Evolutionary conservation across 108 stramenopile species (phyloP).

Genomic region (Phaeodactylum tricornutum): DNA sequence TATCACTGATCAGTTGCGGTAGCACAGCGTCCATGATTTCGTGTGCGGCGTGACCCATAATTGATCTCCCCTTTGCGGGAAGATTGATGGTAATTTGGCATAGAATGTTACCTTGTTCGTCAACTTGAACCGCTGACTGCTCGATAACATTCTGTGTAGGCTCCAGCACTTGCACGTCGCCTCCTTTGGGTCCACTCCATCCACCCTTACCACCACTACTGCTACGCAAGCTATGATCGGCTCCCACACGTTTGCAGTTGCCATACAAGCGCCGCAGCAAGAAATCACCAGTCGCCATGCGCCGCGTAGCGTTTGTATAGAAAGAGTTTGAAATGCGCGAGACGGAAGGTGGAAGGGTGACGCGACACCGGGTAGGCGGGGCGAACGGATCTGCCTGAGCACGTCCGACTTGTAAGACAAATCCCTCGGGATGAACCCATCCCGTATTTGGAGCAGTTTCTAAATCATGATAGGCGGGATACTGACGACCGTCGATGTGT

Average conservation of each 20-base stretch:
- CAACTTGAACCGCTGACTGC: slow-evolving; percentile 68
- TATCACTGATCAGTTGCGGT: slow-evolving; percentile 49
- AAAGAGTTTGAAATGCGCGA: slow-evolving; percentile 68
- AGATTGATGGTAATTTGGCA: slow-evolving; percentile 89
- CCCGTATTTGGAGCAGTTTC: slow-evolving; percentile 49
- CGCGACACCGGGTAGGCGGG: slow-evolving; percentile 79
- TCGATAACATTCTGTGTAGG: slow-evolving; percentile 88
- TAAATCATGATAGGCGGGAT: slow-evolving; percentile 85
- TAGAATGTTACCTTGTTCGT: slow-evolving; percentile 48
- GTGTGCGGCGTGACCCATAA: slow-evolving; percentile 73
- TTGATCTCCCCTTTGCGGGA: slow-evolving; percentile 83
- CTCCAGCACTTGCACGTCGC: slow-evolving; percentile 79
- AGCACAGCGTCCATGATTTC: slow-evolving; percentile 63
- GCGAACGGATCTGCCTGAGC: slow-evolving; percentile 94
- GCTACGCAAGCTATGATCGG: slow-evolving; percentile 41
- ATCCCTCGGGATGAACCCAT: slow-evolving; percentile 41
- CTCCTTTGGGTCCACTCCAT: slow-evolving; percentile 84
- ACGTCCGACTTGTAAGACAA: slow-evolving; percentile 65
- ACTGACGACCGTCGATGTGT: slow-evolving; percentile 70
- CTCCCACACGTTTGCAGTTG: slow-evolving; percentile 60
- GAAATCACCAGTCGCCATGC: slow-evolving; percentile 76
- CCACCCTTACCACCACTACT: slow-evolving; percentile 27
- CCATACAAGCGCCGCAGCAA: slow-evolving; percentile 55
- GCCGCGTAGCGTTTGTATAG: slow-evolving; percentile 52
- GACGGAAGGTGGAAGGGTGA: slow-evolving; percentile 39